Evolutionary conservation across 139 green algal species (phyloP).

Genomic region (Haematococcus sp.): DNA sequence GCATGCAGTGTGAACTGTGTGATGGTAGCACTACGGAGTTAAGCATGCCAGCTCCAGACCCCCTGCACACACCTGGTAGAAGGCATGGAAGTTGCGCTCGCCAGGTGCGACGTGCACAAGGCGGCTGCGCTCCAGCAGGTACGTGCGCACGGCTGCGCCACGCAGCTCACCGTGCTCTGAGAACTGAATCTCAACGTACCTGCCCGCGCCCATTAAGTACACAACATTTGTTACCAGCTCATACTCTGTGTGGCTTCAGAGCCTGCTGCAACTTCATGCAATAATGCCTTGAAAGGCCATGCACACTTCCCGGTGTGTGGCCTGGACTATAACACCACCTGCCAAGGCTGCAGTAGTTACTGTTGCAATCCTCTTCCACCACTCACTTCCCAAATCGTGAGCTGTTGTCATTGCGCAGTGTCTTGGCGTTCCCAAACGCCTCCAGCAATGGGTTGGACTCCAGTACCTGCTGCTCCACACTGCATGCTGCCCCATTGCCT

Average conservation of each 20-base stretch:
- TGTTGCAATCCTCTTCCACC: not conserved
- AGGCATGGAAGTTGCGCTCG: conserved; percentile 96
- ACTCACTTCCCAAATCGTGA: conserved; percentile 28
- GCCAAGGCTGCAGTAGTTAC: too few relatives aligned
- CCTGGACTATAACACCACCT: too few relatives aligned
- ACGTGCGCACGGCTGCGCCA: conserved; percentile 89
- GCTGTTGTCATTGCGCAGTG: conserved; percentile 62
- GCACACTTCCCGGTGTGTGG: too few relatives aligned
- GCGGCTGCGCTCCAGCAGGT: conserved; percentile 94
- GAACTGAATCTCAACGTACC: conserved; percentile 98
- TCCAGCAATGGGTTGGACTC: conserved; percentile 97
- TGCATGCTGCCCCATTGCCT: conserved; percentile 3
- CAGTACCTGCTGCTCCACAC: conserved; percentile 63
- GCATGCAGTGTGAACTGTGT: not conserved
- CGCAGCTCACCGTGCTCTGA: conserved; percentile 63
- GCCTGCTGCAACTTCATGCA: not conserved
- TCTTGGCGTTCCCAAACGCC: conserved; percentile 99
- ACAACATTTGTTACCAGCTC: too few relatives aligned
- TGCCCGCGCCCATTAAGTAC: conserved; percentile 39
- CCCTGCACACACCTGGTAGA: conserved; percentile 84
- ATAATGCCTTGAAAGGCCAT: too few relatives aligned
- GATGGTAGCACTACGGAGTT: not conserved
- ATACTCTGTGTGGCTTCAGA: not conserved
- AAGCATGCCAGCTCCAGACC: not conserved
- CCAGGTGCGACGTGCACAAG: conserved; percentile 85